These are phyloP conservation scores for Ascochyta fabae DNA, from an alignment of 2,329 filamentous ascomycete species.

Conservation along the genomic window DNA sequence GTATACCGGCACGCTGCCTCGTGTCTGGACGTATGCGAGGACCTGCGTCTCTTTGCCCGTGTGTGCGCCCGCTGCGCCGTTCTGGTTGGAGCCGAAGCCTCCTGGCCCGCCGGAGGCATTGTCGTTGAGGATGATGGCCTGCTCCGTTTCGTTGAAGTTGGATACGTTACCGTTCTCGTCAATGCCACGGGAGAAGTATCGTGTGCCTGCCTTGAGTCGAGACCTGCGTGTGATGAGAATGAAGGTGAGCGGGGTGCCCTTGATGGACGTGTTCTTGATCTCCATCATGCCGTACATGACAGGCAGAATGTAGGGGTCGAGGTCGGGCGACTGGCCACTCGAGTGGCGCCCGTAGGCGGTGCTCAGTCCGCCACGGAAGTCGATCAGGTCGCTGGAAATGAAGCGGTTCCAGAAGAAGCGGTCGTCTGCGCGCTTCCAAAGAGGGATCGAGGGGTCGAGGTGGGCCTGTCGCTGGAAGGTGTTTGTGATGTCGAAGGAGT, in stretches of 20 bases:
- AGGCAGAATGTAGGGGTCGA: conserved; percentile 91
- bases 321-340: conserved; percentile 72
- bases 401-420: conserved; percentile 99
- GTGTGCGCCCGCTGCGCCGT: conserved; percentile 63
- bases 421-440: conserved; percentile 94
- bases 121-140: conserved; percentile 89
- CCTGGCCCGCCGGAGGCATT: conserved; percentile 71
- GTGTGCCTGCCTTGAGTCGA: conserved; percentile 84
- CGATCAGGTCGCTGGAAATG: conserved; percentile 86
- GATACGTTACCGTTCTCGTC: conserved; percentile 95
- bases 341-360: conserved; percentile 63
- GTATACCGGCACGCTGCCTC: conserved; percentile 93
- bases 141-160: conserved; percentile 99
- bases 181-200: conserved; percentile 93
- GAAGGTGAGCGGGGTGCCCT: conserved; percentile 82
- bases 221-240: conserved; percentile 88
- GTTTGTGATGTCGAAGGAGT: conserved; percentile 95
- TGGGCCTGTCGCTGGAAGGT: conserved; percentile 93
- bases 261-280: conserved; percentile 85
- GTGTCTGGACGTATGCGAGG: conserved; percentile 92
- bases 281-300: conserved; percentile 97
- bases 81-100: conserved; percentile 80
- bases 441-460: conserved; percentile 70
- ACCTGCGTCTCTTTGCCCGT: conserved; percentile 81
- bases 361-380: conserved; percentile 72